phyloP scores from a whole-genome alignment of 2,329 filamentous ascomycete species.

The Xylaria multiplex region DNA sequence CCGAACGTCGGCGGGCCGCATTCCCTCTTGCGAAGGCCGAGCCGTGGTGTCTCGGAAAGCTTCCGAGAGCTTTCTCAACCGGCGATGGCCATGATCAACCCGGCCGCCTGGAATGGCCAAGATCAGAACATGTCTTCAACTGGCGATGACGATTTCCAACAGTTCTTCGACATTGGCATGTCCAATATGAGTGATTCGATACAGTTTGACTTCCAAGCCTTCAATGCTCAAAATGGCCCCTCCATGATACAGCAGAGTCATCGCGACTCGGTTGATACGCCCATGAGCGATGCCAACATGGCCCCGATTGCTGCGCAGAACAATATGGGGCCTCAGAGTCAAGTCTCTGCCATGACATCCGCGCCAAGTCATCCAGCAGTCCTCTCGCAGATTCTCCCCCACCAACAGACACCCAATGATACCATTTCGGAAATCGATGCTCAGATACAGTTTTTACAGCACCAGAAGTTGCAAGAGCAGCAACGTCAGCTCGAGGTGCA shows the following conservation, averaged over 20 bases:
- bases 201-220: constrained; percentile 69
- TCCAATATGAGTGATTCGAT: constrained; percentile 62
- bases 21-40: constrained; percentile 13
- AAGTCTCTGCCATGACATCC: constrained; percentile 61
- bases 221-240: constrained; percentile 54
- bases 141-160: constrained; percentile 70
- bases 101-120: constrained; percentile 65
- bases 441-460: constrained; percentile 72
- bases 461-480: constrained; percentile 70
- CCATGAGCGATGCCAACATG: constrained; percentile 59
- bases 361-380: constrained; percentile 58
- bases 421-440: constrained; percentile 70
- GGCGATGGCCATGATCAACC: constrained; percentile 61
- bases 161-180: constrained; percentile 71
- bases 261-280: constrained; percentile 59
- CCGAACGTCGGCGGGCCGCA: constrained; percentile 24
- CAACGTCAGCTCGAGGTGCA: constrained; percentile 68
- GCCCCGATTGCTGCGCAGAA: constrained; percentile 52
- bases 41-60: constrained; percentile 20
- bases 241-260: constrained; percentile 54
- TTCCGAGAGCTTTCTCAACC: constrained; percentile 13
- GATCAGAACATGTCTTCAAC: constrained; percentile 63
- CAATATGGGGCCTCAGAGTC: constrained; percentile 55
- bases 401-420: constrained; percentile 59
- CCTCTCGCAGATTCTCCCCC: constrained; percentile 57